A percentile compares a stretch with the other conserved stretches of the same genome.
Conservation (phyloP, 1,284 basidiomycete genomes). For the Waitea zeae region DNA sequence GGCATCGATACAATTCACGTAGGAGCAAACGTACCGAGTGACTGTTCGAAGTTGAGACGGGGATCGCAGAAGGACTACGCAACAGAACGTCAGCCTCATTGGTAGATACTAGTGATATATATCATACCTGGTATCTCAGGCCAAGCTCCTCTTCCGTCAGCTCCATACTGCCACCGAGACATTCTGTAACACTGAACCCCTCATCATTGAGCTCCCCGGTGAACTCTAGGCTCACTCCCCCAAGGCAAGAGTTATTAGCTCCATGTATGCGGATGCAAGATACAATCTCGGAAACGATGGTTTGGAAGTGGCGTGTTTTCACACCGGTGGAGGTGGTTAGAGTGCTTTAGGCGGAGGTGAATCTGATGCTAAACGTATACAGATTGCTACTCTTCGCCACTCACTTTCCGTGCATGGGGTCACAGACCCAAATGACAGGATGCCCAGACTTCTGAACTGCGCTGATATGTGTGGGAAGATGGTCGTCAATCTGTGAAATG, state of each 20-base stretch:
- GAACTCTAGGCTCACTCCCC: conserved; percentile 95
- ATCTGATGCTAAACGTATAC: too few relatives aligned
- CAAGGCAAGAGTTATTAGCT: conserved; percentile 52
- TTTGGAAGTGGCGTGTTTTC: conserved; percentile 84
- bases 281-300: conserved; percentile 81
- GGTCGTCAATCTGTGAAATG: conserved; percentile 44
- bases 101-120: neutral
- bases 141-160: conserved; percentile 56
- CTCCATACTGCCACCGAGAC: conserved; percentile 71
- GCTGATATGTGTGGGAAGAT: conserved; percentile 71
- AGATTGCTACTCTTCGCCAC: too few relatives aligned
- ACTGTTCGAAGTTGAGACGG: conserved; percentile 69
- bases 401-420: conserved; percentile 95
- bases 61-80: conserved; percentile 68
- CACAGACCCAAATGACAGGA: conserved; percentile 86
- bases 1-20: neutral
- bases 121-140: conserved; percentile 50
- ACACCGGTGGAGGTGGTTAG: conserved; percentile 59
- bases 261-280: conserved; percentile 71
- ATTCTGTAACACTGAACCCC: conserved; percentile 84
- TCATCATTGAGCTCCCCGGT: conserved; percentile 91
- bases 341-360: conserved; percentile 62
- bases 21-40: conserved; percentile 36
- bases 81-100: neutral
- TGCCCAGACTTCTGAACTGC: conserved; percentile 72